Conservation (phyloP, 2,329 filamentous ascomycete genomes). For the Cryphonectria radicalis region DNA sequence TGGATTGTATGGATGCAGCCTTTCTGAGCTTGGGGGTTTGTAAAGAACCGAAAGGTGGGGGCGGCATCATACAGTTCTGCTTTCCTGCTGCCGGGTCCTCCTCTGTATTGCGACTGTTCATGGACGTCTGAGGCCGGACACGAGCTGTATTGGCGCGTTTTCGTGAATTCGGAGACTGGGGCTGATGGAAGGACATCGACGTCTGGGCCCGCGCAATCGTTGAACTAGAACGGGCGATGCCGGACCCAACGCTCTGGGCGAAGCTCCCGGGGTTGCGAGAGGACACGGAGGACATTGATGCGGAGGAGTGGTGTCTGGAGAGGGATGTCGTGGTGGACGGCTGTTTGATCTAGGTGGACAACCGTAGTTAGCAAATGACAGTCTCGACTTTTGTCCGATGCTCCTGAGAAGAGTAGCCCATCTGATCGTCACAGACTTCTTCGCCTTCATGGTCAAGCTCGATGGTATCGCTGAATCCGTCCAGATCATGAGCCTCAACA, state of each 20-base stretch:
- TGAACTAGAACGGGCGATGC: constrained; percentile 49
- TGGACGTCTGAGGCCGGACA: constrained; percentile 47
- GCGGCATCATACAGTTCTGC: constrained; percentile 46
- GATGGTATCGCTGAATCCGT: constrained; percentile 12
- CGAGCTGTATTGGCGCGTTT: constrained; percentile 42
- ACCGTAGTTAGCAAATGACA: constrained; percentile 11
- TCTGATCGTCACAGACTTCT: constrained; percentile 19
- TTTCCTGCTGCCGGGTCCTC: constrained; percentile 34
- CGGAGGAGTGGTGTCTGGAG: constrained; percentile 45
- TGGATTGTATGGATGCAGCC: constrained; percentile 34
- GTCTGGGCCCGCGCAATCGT: constrained; percentile 54
- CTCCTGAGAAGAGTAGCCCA: neutral
- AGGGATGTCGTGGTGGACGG: constrained; percentile 39
- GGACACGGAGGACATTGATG: constrained; percentile 45
- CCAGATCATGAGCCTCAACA: constrained; percentile 4
- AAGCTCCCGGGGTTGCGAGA: constrained; percentile 50
- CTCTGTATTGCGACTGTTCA: constrained; percentile 39
- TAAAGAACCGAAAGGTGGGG: constrained; percentile 29
- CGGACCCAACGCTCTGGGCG: constrained; percentile 61
- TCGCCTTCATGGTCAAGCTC: constrained; percentile 11
- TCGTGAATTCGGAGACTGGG: constrained; percentile 53
- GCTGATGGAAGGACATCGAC: constrained; percentile 52
- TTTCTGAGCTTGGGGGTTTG: constrained; percentile 35
- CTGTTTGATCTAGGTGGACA: constrained; percentile 42
- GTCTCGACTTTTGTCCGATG: neutral